Conservation (phyloP, 164 flowering plant species). For the Echeveria elegans region DNA sequence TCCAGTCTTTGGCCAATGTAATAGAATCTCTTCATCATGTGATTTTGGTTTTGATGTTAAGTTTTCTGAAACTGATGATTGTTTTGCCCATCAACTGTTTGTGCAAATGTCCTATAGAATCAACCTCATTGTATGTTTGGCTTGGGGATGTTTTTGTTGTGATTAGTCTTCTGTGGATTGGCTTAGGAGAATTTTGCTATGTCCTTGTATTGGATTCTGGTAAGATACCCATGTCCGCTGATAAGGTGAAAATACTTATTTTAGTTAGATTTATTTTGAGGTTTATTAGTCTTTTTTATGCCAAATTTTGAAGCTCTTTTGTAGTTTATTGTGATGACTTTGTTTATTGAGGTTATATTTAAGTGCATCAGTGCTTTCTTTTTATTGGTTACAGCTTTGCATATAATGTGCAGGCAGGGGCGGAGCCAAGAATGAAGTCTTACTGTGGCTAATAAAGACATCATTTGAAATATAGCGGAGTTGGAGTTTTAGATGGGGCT, state of each 20-base stretch:
- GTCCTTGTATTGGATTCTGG: neutral
- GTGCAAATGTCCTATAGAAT: neutral
- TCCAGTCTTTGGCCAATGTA: conserved; percentile 91
- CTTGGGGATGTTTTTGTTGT: neutral
- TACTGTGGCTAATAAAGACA: too few relatives aligned
- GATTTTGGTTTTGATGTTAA: neutral
- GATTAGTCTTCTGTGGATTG: neutral
- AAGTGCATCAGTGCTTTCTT: neutral
- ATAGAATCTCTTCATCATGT: conserved; percentile 16
- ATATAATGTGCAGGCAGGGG: too few relatives aligned
- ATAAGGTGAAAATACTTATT: neutral
- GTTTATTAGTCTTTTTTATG: neutral
- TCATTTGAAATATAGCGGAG: too few relatives aligned
- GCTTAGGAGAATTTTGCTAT: neutral
- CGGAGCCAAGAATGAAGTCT: too few relatives aligned
- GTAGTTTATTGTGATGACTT: neutral
- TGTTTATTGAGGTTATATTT: too few relatives aligned
- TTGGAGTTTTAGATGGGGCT: too few relatives aligned
- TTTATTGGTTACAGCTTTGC: neutral
- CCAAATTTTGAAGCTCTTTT: too few relatives aligned
- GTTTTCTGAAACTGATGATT: neutral
- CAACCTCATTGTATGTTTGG: neutral
- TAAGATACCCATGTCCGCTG: neutral
- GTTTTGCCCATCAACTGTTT: neutral
- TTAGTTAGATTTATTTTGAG: neutral